These are phyloP conservation scores for Cyanidioschyzon merolae DNA, from an alignment of 23 red algal species.

Conservation along the genomic window DNA sequence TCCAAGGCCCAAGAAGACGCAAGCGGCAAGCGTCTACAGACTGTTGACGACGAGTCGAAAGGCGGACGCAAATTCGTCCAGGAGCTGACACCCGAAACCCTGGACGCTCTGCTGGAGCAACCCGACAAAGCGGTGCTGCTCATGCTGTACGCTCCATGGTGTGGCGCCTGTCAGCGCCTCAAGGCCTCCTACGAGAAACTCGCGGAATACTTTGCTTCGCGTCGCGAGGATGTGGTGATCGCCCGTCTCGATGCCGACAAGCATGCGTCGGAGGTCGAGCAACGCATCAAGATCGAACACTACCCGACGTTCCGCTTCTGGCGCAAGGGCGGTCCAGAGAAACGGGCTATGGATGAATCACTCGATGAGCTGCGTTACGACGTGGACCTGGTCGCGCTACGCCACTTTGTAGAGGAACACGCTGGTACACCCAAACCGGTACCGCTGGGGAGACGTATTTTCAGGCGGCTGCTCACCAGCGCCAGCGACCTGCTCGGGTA, in stretches of 20 bases:
- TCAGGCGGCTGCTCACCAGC: background rate
- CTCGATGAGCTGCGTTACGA: slow-evolving; percentile 3
- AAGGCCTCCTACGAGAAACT: slow-evolving; percentile 59
- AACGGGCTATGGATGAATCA: slow-evolving; percentile 2
- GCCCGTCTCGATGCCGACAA: slow-evolving; percentile 5
- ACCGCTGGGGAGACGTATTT: background rate
- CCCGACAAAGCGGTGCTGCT: slow-evolving; percentile 71
- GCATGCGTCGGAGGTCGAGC: slow-evolving; percentile 7
- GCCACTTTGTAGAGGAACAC: slow-evolving; percentile 14
- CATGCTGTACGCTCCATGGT: slow-evolving; percentile 95
- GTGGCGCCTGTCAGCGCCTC: slow-evolving; percentile 70
- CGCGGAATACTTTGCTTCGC: slow-evolving; percentile 18
- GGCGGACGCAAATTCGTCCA: slow-evolving; percentile 9
- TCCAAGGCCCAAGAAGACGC: background rate
- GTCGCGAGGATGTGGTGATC: background rate
- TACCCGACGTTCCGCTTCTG: slow-evolving; percentile 18
- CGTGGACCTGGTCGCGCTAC: background rate
- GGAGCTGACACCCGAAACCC: background rate
- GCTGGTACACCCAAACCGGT: background rate
- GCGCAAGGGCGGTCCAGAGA: background rate
- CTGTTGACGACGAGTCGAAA: slow-evolving; percentile 19
- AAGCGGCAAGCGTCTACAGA: background rate
- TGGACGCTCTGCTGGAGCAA: slow-evolving; percentile 49
- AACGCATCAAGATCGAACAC: slow-evolving; percentile 19
- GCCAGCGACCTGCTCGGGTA: background rate